Conservation (phyloP, 306 rosid genomes). For the Cicer judaicum region DNA sequence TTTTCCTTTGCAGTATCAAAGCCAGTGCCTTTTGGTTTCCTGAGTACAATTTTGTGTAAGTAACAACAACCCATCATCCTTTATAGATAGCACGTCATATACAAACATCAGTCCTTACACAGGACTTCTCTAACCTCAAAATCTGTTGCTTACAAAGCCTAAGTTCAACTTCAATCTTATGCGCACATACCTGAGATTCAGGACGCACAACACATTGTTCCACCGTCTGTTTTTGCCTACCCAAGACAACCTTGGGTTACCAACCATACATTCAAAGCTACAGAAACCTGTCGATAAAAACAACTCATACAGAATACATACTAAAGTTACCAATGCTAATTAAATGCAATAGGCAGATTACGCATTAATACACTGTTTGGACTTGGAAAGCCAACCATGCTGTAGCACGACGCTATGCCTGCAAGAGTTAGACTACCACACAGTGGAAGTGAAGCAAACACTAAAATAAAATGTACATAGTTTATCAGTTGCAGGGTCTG, state of each 20-base stretch:
- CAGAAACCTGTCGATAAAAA: conserved; percentile 63
- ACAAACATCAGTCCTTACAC: conserved; percentile 59
- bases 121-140: conserved; percentile 53
- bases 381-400: not conserved
- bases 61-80: conserved; percentile 38
- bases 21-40: conserved; percentile 64
- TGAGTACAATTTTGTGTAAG: conserved; percentile 51
- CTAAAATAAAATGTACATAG: not conserved
- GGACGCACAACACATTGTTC: conserved; percentile 42
- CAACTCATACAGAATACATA: conserved; percentile 25
- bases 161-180: conserved; percentile 44
- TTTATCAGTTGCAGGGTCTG: not conserved
- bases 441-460: not conserved
- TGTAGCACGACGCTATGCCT: not conserved
- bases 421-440: not conserved
- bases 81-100: conserved; percentile 13
- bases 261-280: conserved; percentile 88
- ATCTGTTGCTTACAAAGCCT: conserved; percentile 47
- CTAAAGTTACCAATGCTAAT: not conserved
- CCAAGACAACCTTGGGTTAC: conserved; percentile 62
- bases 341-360: not conserved
- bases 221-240: conserved; percentile 45
- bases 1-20: conserved; percentile 64
- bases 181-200: conserved; percentile 37
- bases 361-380: not conserved